phyloP scores from a whole-genome alignment of 1,139 yeast genomes.

The Geotrichum citri-aurantii region DNA sequence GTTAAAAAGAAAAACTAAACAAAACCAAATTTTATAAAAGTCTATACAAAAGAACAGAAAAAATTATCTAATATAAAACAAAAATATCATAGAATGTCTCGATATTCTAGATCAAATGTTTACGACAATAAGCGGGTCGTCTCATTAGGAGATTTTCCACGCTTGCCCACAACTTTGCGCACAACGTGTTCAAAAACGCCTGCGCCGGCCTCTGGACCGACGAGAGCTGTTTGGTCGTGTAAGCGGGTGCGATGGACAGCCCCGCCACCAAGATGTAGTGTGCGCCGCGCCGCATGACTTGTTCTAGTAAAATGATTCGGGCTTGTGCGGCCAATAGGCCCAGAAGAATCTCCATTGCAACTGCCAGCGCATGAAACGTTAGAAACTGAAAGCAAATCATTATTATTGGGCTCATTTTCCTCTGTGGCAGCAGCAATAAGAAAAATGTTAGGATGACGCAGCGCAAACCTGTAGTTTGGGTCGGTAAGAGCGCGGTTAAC shows the following conservation, averaged over 20 bases:
- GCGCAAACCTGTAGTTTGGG: conserved; percentile 26
- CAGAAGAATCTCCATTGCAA: background rate
- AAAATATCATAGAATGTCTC: background rate
- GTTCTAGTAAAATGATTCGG: background rate
- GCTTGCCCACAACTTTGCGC: background rate
- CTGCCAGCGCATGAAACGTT: background rate
- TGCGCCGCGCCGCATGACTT: background rate
- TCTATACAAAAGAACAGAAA: no score
- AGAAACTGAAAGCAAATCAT: background rate
- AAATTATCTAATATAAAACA: background rate
- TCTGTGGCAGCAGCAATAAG: conserved; percentile 2
- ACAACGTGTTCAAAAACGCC: background rate
- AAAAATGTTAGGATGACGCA: conserved; percentile 17
- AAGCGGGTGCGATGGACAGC: background rate
- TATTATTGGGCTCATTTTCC: background rate
- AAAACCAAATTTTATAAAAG: no score
- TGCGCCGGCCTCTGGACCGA: background rate
- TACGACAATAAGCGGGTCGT: background rate
- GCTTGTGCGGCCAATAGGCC: background rate
- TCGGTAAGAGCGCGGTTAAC: conserved; percentile 35
- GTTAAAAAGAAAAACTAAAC: no score
- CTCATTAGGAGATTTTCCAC: background rate
- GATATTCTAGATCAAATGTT: background rate
- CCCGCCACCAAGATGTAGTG: conserved; percentile 3
- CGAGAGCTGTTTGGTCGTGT: conserved; percentile 4